phyloP scores from a whole-genome alignment of 1,284 basidiomycete species.

The Ustilago sp. region DNA sequence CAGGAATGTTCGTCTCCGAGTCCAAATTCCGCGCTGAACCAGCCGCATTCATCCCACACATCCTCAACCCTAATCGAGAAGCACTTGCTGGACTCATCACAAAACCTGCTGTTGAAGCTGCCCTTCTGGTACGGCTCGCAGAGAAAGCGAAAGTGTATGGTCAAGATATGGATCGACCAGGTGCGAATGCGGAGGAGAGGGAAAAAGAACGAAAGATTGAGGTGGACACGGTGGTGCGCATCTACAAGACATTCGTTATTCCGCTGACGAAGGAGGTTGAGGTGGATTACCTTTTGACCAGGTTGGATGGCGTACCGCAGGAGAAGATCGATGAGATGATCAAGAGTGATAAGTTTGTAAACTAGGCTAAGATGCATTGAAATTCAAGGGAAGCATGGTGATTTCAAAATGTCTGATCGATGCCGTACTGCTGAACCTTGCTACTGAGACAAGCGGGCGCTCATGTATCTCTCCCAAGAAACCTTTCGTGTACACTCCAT shows the following conservation, averaged over 20 bases:
- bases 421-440: too few species aligned
- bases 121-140: constrained; percentile 83
- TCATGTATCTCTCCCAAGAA: too few species aligned
- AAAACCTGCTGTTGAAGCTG: constrained; percentile 92
- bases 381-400: too few species aligned
- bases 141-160: constrained; percentile 95
- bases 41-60: constrained; percentile 89
- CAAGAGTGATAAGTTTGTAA: constrained; percentile 36
- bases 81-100: constrained; percentile 83
- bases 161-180: constrained; percentile 78
- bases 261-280: constrained; percentile 98
- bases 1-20: constrained; percentile 98
- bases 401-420: too few species aligned
- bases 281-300: constrained; percentile 71
- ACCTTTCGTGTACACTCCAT: too few species aligned
- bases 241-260: constrained; percentile 95
- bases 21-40: constrained; percentile 90
- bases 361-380: constrained; percentile 7
- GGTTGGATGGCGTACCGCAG: constrained; percentile 32
- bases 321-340: constrained; percentile 27
- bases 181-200: constrained; percentile 29
- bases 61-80: constrained; percentile 82
- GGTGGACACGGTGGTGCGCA: constrained; percentile 87
- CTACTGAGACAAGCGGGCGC: too few species aligned
- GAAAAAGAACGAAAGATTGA: constrained; percentile 79